Base-by-base conservation (phyloP, 441 rosid genomes). In the Croton laevigatus region DNA sequence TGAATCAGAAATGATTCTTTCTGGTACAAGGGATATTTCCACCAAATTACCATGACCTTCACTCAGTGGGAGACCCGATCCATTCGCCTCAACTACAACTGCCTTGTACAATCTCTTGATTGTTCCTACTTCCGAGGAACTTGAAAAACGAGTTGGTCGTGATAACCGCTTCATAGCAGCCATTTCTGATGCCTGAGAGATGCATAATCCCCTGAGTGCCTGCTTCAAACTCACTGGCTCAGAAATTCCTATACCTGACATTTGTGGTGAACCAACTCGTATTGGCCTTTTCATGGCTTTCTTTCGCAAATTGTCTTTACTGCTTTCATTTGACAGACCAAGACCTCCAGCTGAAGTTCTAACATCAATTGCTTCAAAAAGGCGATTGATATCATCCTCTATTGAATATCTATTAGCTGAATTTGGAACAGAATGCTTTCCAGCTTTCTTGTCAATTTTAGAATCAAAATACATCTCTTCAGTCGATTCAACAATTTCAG, bases 131-230 rank as follows among this genome's bases (percentile, higher is more conserved):
- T 91, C 92, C 0, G 88, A 86, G 19, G 76, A 63, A 67, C 85
- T 68, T 10, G 85, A 77, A 32, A 87, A 78, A 78, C 75, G 78
- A 10, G 74, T 65, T 12, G 85, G 89, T 78, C 79, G 87, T 16
- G 88, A 79, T 65, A 84, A 71, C 67, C 91, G 81, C 81, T 88
- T 90, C 90, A 81, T 82, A 38, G 97, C 97, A 75, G 97, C 97
- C 91, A 87, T 86, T 77, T 90, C 94, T 0, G 94, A 89, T 52
- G 97, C 97, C 82, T 90, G 97, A 69, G 94, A 87, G 67, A 90
- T 90, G 78, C 88, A 90, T 71, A 88, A 82, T 52, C 94, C 92
- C 75, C 97, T 83, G 71, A 91, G 76, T 40, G 97, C 97, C 85
- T 91, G 97, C 85, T 91, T 91, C 87, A 91, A 83, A 77, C 87